Base-by-base conservation (phyloP, 2,329 filamentous ascomycete species). In the Fusarium sp. region DNA sequence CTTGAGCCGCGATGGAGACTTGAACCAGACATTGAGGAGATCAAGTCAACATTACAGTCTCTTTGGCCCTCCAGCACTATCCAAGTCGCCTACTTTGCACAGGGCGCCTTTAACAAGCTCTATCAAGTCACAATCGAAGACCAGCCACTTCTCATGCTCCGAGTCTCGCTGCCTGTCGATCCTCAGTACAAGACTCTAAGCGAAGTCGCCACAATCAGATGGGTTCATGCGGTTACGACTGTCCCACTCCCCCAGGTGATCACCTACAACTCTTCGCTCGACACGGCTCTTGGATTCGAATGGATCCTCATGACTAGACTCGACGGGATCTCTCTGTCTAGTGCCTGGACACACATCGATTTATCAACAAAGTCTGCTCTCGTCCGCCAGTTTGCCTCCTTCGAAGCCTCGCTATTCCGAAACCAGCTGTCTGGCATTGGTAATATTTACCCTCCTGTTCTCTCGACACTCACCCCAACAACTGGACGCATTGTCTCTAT, bases 291-390 rank as follows among this genome's bases (percentile, higher is more conserved):
- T 33, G 81, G 81, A 0, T 84, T 82, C 18, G 83, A 85, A 74
- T 86, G 83, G 83, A 85, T 85, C 18, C 60, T 85, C 11, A 83
- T 85, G 81, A 77, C 77, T 13, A 76, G 72, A 24, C 60, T 84
- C 20, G 52, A 61, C 0, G 83, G 82, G 1, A 68, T 33, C 3
- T 76, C 69, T 7, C 78, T 85, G 64, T 64, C 78, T 1, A 76
- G 41, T 76, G 79, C 22, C 71, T 82, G 68, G 74, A 74, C 13
- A 66, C 81, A 50, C 18, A 71, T 67, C 4, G 35, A 29, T 18
- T 35, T 72, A 2, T 14, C 31, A 3, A 39, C 33, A 2, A 73
- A 72, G 20, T 35, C 62, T 2, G 11, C 7, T 1, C 11, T 71
- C 2, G 66, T 76, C 9, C 29, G 59, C 4, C 65, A 64, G 11